These are phyloP conservation scores for Saccharum officinarum DNA, from an alignment of 176 grass and related monocot species.

Conservation along the genomic window DNA sequence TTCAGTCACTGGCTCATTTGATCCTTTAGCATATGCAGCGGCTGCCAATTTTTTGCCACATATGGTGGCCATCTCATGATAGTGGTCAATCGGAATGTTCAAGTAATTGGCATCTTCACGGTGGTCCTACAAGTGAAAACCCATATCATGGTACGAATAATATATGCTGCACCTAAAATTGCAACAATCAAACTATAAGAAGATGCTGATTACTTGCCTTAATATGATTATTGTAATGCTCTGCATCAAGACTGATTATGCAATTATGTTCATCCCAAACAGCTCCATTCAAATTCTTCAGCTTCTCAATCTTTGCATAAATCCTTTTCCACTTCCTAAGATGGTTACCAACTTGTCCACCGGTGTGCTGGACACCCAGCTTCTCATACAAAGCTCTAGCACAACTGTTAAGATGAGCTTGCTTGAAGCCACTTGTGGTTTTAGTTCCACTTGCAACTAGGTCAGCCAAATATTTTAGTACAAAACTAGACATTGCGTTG, in stretches of 20 bases:
- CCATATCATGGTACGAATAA: not conserved
- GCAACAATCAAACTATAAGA: not conserved
- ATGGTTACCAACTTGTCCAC: not conserved
- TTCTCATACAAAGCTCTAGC: not conserved
- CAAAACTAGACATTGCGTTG: not conserved
- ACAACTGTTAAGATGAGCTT: not conserved
- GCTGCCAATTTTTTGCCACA: not conserved
- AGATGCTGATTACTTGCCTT: not conserved
- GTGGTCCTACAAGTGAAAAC: not conserved
- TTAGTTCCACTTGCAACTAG: not conserved
- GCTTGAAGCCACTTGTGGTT: not conserved
- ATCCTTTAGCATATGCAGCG: not conserved
- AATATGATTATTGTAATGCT: not conserved
- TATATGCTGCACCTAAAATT: not conserved
- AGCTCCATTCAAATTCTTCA: not conserved
- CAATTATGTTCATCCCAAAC: not conserved
- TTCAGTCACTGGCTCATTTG: not conserved
- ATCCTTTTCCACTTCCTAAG: conserved; percentile 5
- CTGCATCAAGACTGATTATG: not conserved
- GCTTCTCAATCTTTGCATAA: not conserved
- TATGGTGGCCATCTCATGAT: not conserved
- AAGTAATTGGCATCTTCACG: not conserved
- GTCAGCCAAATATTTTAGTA: not conserved
- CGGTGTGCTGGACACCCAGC: not conserved
- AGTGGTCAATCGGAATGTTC: not conserved